phyloP scores from a whole-genome alignment of 352 stramenopile genomes.

The Phytophthora ohioensis region DNA sequence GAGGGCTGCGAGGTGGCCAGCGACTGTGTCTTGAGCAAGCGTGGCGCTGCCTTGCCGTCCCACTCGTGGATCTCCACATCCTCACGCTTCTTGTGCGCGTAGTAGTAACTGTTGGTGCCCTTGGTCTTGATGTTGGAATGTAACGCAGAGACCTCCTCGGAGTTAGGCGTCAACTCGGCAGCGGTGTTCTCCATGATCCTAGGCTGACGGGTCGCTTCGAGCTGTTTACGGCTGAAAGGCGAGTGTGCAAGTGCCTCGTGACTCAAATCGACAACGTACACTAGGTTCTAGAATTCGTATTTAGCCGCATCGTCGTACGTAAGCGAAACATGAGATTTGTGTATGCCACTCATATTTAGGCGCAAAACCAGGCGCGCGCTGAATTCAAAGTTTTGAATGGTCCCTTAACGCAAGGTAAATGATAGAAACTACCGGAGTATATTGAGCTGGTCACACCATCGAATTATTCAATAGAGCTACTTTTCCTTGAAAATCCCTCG shows the following conservation, averaged over 20 bases:
- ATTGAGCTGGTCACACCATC: no score
- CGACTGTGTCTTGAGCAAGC: slow-evolving; percentile 69
- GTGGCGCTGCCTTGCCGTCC: slow-evolving; percentile 80
- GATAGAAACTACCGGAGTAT: no score
- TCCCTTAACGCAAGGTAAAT: no score
- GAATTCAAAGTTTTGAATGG: slow-evolving; percentile 39
- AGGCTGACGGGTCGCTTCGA: not conserved
- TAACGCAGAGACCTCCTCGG: slow-evolving; percentile 59
- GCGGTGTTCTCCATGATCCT: slow-evolving; percentile 35
- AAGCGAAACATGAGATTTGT: not conserved
- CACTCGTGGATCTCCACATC: slow-evolving; percentile 84
- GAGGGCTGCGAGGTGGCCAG: slow-evolving; percentile 37
- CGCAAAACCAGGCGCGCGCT: slow-evolving; percentile 7
- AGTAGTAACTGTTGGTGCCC: slow-evolving; percentile 90
- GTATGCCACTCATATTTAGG: not conserved
- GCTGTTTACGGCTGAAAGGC: not conserved
- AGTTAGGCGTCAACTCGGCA: not conserved
- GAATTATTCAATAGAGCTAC: no score
- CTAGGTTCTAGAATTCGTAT: slow-evolving; percentile 9
- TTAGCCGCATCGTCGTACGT: not conserved
- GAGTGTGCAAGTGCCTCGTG: not conserved
- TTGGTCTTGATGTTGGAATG: slow-evolving; percentile 87
- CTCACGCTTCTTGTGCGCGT: slow-evolving; percentile 87
- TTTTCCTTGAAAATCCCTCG: not conserved
- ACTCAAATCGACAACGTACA: not conserved